phyloP scores from a whole-genome alignment of 2,329 filamentous ascomycete genomes.

The Ophiostoma montium region DNA sequence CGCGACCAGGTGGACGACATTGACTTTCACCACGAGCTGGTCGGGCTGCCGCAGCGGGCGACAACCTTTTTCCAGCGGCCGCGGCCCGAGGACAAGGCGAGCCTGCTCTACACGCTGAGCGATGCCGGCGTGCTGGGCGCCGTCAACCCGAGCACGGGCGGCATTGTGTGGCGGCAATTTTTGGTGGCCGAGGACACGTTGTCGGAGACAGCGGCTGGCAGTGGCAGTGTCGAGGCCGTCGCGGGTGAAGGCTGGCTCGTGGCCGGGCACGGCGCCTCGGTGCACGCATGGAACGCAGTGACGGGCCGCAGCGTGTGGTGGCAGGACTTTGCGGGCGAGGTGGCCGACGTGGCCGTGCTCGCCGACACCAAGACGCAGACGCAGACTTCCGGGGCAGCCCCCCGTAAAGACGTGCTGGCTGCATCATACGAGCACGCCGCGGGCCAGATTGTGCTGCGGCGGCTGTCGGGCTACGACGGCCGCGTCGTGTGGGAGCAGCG shows the following conservation, averaged over 20 bases:
- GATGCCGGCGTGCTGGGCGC: conserved; percentile 74
- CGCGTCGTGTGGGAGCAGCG: conserved; percentile 65
- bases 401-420: conserved; percentile 7
- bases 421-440: conserved; percentile 27
- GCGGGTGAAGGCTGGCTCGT: conserved; percentile 66
- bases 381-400: conserved; percentile 45
- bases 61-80: conserved; percentile 94
- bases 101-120: conserved; percentile 80
- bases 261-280: conserved; percentile 53
- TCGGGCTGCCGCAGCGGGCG: conserved; percentile 67
- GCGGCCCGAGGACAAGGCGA: conserved; percentile 65
- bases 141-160: conserved; percentile 75
- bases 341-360: conserved; percentile 64
- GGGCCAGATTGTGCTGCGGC: conserved; percentile 39
- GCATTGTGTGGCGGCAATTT: conserved; percentile 73
- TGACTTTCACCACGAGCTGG: conserved; percentile 83
- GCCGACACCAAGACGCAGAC: neutral
- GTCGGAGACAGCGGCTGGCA: conserved; percentile 20
- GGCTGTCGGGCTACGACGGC: conserved; percentile 60
- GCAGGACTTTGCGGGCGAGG: conserved; percentile 39
- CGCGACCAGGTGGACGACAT: conserved; percentile 80
- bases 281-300: conserved; percentile 71
- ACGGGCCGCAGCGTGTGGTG: conserved; percentile 72
- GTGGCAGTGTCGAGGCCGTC: conserved; percentile 52
- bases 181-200: conserved; percentile 35